Evolutionary conservation across 306 rosid species (phyloP).

Genomic region (Cicer yamashitae): DNA sequence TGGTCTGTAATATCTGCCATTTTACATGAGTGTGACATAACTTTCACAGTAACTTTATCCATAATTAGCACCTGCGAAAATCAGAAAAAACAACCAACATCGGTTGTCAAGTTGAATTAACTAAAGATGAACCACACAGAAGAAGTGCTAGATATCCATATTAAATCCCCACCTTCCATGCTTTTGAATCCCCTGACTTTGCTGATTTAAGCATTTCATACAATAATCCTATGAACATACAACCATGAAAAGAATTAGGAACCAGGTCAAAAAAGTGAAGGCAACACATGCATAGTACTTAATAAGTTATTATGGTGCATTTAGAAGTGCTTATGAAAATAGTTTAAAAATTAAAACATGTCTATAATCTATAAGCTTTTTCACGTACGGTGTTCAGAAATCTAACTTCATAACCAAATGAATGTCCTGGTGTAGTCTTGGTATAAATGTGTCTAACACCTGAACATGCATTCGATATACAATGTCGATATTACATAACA

Average conservation of each 20-base stretch:
- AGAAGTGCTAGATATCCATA: neutral
- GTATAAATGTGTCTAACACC: no score
- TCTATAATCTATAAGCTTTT: neutral
- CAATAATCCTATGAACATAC: constrained; percentile 60
- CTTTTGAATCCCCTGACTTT: constrained; percentile 70
- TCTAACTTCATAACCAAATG: no score
- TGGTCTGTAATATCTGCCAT: constrained; percentile 99
- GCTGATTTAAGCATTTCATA: constrained; percentile 90
- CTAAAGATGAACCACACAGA: neutral
- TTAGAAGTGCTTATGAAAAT: neutral
- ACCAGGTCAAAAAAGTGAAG: constrained; percentile 7
- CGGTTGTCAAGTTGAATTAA: constrained; percentile 23
- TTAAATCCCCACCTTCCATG: constrained; percentile 80
- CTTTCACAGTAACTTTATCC: constrained; percentile 96
- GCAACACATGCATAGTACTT: constrained; percentile 3
- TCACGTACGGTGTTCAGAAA: neutral
- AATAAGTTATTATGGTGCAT: neutral
- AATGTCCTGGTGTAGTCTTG: no score
- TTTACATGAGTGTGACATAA: constrained; percentile 93
- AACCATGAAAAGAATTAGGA: constrained; percentile 24
- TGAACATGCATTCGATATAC: no score
- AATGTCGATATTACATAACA: no score
- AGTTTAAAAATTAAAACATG: neutral
- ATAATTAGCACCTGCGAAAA: constrained; percentile 79
- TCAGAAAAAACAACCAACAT: neutral